Percentiles rank a stretch among this genome's conserved stretches.
Conservation (phyloP, 805 yeast species). For the Debaryomyces castellii region DNA sequence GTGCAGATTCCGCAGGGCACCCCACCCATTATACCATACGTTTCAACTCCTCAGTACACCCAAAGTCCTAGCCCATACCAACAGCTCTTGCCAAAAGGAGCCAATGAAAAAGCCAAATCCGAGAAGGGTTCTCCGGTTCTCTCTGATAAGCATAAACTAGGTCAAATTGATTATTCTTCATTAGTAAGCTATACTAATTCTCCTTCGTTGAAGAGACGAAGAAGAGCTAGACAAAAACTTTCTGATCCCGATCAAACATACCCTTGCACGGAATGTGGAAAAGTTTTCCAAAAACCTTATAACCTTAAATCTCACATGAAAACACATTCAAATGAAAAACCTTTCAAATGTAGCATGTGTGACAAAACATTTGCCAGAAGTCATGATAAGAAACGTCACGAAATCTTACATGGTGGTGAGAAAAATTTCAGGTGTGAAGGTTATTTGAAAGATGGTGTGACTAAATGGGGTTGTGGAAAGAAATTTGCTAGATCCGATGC, state of each 20-base stretch:
- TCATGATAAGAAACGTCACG: slow-evolving; percentile 77
- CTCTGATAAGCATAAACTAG: background rate
- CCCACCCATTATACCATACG: background rate
- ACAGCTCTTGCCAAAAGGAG: background rate
- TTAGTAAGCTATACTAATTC: slow-evolving; percentile 34
- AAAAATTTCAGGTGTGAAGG: slow-evolving; percentile 72
- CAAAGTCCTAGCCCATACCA: background rate
- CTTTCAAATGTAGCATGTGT: slow-evolving; percentile 65
- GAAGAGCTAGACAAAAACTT: slow-evolving; percentile 17
- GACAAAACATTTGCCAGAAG: slow-evolving; percentile 71
- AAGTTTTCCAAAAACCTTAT: slow-evolving; percentile 48
- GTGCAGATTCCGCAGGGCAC: background rate
- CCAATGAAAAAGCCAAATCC: background rate
- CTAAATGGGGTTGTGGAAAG: slow-evolving; percentile 75
- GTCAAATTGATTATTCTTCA: slow-evolving; percentile 31
- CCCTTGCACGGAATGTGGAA: slow-evolving; percentile 45
- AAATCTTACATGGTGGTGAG: slow-evolving; percentile 69
- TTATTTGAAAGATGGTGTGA: slow-evolving; percentile 50
- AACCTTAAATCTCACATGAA: slow-evolving; percentile 51
- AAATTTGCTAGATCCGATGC: slow-evolving; percentile 79
- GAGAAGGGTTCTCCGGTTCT: background rate
- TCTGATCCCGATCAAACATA: slow-evolving; percentile 14
- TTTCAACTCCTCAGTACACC: background rate
- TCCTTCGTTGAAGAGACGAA: slow-evolving; percentile 28
- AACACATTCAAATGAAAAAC: slow-evolving; percentile 65